phyloP scores from a whole-genome alignment of 805 yeast genomes.

The Ogataea minuta region DNA sequence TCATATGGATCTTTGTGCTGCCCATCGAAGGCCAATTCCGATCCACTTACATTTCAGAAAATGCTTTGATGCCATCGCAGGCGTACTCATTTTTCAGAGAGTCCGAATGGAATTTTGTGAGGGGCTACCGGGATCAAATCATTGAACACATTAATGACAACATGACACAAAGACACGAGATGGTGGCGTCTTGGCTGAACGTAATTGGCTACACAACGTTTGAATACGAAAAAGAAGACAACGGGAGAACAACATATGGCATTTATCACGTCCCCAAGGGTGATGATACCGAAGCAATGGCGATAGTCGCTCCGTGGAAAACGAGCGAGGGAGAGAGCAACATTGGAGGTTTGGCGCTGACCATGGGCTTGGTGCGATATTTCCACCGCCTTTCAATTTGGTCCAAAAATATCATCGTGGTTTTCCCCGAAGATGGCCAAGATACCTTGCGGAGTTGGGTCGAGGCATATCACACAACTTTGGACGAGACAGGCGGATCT shows the following conservation, averaged over 20 bases:
- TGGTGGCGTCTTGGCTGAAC: conserved; percentile 57
- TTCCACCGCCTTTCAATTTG: conserved; percentile 86
- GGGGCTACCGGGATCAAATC: conserved; percentile 76
- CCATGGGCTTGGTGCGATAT: conserved; percentile 72
- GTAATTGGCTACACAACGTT: conserved; percentile 72
- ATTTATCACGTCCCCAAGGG: conserved; percentile 91
- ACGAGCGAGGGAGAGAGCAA: conserved; percentile 65
- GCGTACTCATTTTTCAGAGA: conserved; percentile 90
- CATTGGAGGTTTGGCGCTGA: conserved; percentile 76
- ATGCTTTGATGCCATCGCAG: conserved; percentile 96
- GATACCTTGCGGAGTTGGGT: conserved; percentile 83
- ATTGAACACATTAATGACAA: conserved; percentile 36
- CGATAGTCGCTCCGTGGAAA: conserved; percentile 83
- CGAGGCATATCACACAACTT: conserved; percentile 81
- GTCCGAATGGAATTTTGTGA: conserved; percentile 86
- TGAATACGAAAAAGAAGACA: conserved; percentile 31
- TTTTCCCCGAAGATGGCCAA: conserved; percentile 71
- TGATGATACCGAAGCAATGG: conserved; percentile 94
- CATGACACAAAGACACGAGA: conserved; percentile 40
- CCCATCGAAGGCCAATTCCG: conserved; percentile 84
- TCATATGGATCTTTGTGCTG: conserved; percentile 57
- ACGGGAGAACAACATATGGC: conserved; percentile 53
- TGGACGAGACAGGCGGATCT: conserved; percentile 89
- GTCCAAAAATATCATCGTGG: conserved; percentile 91
- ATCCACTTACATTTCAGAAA: conserved; percentile 85